These are phyloP conservation scores for Colletotrichum tofieldiae DNA, from an alignment of 2,329 filamentous ascomycete species.

Conservation along the genomic window DNA sequence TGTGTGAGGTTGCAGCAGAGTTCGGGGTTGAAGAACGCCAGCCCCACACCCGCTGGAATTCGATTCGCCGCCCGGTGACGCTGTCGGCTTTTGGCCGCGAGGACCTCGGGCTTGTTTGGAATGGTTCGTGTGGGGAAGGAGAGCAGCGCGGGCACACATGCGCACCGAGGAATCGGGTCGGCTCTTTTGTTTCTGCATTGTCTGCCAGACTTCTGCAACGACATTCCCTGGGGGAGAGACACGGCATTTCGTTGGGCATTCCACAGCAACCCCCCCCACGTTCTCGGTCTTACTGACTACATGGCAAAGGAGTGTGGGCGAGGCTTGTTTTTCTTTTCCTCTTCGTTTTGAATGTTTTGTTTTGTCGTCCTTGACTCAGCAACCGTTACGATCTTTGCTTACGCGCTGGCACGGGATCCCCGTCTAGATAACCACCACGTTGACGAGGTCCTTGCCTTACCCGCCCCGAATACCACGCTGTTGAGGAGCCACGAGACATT, in stretches of 20 bases:
- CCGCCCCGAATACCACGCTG: conserved; percentile 12
- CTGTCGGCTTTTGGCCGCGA: neutral
- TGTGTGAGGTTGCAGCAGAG: conserved; percentile 39
- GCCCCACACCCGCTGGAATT: conserved; percentile 4
- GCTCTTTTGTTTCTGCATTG: neutral
- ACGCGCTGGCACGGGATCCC: conserved; percentile 1
- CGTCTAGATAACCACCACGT: neutral
- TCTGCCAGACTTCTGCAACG: conserved; percentile 1
- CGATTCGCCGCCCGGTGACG: conserved; percentile 8
- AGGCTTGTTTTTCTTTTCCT: neutral
- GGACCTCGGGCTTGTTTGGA: neutral
- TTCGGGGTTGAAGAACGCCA: conserved; percentile 13
- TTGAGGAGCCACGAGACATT: neutral
- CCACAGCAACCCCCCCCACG: neutral
- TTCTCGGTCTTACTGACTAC: neutral
- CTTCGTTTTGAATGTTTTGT: too few relatives aligned
- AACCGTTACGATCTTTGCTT: neutral
- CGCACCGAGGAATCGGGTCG: conserved; percentile 1
- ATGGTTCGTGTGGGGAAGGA: conserved; percentile 30
- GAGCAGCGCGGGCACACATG: neutral
- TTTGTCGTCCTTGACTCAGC: neutral
- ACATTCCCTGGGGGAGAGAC: conserved; percentile 12
- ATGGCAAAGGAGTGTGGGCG: conserved; percentile 14
- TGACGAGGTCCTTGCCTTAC: neutral
- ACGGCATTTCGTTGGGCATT: neutral